Evolutionary conservation across 2,329 filamentous ascomycete genomes (phyloP).

Genomic region (Xylaria digitata): DNA sequence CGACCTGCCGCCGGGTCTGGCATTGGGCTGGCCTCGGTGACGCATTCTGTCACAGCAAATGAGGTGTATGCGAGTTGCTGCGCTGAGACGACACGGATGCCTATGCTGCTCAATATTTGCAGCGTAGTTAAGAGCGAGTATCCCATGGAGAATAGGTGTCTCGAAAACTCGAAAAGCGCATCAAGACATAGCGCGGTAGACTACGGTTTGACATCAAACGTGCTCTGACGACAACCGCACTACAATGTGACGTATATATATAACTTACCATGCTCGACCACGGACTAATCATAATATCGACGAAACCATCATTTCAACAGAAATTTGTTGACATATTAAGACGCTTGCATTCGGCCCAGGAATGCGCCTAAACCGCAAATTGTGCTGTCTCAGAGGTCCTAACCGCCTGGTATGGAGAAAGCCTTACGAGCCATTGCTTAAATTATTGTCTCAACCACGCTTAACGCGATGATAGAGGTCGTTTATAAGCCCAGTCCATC

Average conservation of each 20-base stretch:
- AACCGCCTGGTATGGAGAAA: not conserved
- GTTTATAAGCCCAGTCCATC: not conserved
- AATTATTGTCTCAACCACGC: conserved; percentile 20
- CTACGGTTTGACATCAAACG: not conserved
- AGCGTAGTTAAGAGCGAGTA: conserved; percentile 7
- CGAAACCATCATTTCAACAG: not conserved
- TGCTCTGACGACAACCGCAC: not conserved
- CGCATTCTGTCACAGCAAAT: conserved; percentile 37
- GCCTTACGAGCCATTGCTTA: conserved; percentile 4
- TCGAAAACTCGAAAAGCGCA: not conserved
- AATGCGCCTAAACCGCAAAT: conserved; percentile 5
- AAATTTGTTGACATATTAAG: conserved; percentile 3
- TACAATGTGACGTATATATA: conserved; percentile 21
- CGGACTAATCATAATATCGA: not conserved
- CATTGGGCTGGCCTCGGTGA: conserved; percentile 3
- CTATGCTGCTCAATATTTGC: conserved; percentile 17
- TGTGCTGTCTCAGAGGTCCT: conserved; percentile 22
- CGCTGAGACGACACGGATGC: conserved; percentile 11
- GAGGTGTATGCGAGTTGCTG: conserved; percentile 34
- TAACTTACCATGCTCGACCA: not conserved
- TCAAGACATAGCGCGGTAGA: conserved; percentile 8
- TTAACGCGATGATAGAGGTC: not conserved
- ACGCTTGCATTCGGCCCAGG: conserved; percentile 15
- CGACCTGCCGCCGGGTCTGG: not conserved
- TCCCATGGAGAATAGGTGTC: conserved; percentile 24